phyloP scores from a whole-genome alignment of 2,329 filamentous ascomycete genomes.

The Epichloe scottii region DNA sequence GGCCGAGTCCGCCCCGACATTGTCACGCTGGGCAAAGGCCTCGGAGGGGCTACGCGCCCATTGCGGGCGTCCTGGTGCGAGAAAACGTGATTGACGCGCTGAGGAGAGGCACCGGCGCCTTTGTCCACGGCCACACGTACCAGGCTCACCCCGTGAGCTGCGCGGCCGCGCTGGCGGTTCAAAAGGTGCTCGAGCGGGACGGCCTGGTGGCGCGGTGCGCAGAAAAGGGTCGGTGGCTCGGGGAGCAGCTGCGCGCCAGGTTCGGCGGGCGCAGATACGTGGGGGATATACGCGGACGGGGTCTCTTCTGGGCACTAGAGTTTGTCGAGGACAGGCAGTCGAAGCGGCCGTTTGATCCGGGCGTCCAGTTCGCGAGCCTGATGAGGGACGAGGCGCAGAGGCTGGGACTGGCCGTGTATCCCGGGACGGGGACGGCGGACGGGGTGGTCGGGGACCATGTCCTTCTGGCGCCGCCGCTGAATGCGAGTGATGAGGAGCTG shows the following conservation, averaged over 20 bases:
- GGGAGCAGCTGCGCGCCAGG: constrained; percentile 26
- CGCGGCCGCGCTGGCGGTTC: constrained; percentile 13
- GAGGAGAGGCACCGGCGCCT: not conserved
- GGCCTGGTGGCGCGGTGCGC: constrained; percentile 46
- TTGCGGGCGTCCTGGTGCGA: constrained; percentile 3
- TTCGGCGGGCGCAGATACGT: constrained; percentile 36
- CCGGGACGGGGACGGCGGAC: too few species aligned
- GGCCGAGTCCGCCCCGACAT: constrained; percentile 42
- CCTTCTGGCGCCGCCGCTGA: constrained; percentile 57
- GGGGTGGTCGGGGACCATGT: constrained; percentile 10
- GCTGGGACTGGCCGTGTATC: too few species aligned
- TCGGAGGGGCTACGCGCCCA: constrained; percentile 48
- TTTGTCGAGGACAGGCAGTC: too few species aligned
- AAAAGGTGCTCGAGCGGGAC: constrained; percentile 41
- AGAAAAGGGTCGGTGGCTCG: constrained; percentile 37
- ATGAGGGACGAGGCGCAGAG: too few species aligned
- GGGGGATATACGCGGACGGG: constrained; percentile 48
- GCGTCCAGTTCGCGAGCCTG: too few species aligned
- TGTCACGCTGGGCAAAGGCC: constrained; percentile 52
- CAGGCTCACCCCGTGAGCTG: constrained; percentile 15
- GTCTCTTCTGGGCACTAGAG: constrained; percentile 12
- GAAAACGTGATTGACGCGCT: constrained; percentile 3
- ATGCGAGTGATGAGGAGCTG: constrained; percentile 30
- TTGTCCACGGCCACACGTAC: constrained; percentile 16
- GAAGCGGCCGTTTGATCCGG: too few species aligned